Percentiles rank a stretch among this genome's conserved stretches.
Conservation (phyloP, 306 rosid species). For the Medicago truncatula region DNA sequence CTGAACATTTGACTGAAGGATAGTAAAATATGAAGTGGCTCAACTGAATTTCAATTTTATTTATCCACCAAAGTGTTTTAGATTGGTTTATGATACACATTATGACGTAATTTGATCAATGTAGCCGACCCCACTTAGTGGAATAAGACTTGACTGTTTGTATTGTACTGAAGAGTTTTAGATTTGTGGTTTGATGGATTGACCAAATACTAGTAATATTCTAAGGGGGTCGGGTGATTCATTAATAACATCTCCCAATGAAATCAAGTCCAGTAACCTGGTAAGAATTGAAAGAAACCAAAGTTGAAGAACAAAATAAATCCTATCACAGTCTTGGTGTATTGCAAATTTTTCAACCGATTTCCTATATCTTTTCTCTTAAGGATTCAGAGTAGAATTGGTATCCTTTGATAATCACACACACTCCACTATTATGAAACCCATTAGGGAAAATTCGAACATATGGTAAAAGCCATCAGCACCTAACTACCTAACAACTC, state of each 20-base stretch:
- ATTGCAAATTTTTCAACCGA: background rate
- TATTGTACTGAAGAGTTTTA: background rate
- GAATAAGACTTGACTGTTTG: too few species aligned
- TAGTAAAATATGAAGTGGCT: background rate
- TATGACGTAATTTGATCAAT: too few species aligned
- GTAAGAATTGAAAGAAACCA: background rate
- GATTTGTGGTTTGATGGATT: background rate
- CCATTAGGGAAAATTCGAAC: background rate
- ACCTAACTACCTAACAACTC: background rate
- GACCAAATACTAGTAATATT: background rate
- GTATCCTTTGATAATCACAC: background rate
- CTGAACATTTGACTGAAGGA: background rate
- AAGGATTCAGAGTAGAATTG: background rate
- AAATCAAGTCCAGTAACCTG: background rate
- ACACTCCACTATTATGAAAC: background rate
- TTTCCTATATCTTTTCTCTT: background rate
- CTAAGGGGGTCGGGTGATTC: background rate
- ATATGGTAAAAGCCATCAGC: background rate
- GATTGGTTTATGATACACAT: background rate
- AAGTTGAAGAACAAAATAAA: background rate
- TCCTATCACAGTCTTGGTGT: background rate
- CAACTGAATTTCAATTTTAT: slow-evolving; percentile 1
- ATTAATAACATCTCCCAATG: too few species aligned
- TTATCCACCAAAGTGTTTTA: background rate
- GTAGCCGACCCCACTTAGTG: too few species aligned